phyloP scores from a whole-genome alignment of 2,329 filamentous ascomycete genomes.

The Ambrosiella xylebori region DNA sequence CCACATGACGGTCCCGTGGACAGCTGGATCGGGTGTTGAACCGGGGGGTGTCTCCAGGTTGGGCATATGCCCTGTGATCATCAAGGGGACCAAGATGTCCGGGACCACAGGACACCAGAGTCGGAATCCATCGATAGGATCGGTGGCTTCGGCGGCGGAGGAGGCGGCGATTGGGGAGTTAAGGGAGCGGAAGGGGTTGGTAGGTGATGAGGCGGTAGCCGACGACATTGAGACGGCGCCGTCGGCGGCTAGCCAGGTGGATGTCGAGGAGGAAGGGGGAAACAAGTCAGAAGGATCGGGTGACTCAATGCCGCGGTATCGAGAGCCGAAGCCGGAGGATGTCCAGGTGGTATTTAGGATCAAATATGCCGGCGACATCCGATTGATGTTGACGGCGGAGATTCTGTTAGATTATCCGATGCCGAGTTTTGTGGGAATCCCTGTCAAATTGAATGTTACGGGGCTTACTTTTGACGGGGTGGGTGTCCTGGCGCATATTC shows the following conservation, averaged over 20 bases:
- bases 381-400: constrained; percentile 78
- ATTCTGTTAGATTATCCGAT: constrained; percentile 96
- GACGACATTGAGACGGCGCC: constrained; percentile 19
- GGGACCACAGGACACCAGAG: background rate
- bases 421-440: constrained; percentile 93
- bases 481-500: constrained; percentile 78
- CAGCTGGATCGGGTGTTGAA: background rate
- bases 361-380: constrained; percentile 72
- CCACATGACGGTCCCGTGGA: constrained; percentile 19
- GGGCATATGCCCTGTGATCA: background rate
- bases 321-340: constrained; percentile 67
- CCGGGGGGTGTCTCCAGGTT: background rate
- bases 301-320: constrained; percentile 28
- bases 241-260: constrained; percentile 13
- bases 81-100: constrained; percentile 4
- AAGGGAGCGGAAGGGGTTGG: constrained; percentile 16
- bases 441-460: constrained; percentile 85
- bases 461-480: constrained; percentile 91
- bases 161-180: constrained; percentile 24
- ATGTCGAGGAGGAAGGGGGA: constrained; percentile 8
- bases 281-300: constrained; percentile 9
- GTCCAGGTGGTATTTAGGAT: constrained; percentile 86
- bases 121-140: constrained; percentile 7
- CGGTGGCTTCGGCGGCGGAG: constrained; percentile 17
- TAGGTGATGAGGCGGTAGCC: constrained; percentile 23